These are phyloP conservation scores for Acacia melanoxylon DNA, from an alignment of 306 rosid species.

Conservation along the genomic window DNA sequence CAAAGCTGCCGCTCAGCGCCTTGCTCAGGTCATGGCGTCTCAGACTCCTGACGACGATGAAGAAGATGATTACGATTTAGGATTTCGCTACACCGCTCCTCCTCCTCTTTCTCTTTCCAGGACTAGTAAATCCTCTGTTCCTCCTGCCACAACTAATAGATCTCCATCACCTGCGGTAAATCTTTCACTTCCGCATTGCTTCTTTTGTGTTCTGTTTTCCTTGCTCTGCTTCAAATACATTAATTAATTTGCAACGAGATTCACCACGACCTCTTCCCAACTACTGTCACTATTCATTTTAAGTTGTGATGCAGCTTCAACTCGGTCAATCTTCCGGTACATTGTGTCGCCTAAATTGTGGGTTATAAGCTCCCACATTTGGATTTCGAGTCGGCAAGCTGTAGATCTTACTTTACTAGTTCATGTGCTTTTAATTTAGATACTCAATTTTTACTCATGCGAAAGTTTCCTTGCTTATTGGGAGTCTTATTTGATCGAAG, in stretches of 20 bases:
- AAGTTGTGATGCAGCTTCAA: neutral
- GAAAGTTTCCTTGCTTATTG: neutral
- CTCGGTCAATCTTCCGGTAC: neutral
- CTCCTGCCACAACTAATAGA: conserved; percentile 48
- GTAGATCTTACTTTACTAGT: neutral
- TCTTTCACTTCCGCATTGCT: conserved; percentile 16
- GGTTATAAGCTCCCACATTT: neutral
- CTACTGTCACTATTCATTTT: neutral
- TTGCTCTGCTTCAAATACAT: neutral
- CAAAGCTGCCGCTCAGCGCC: conserved; percentile 96
- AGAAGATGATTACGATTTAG: conserved; percentile 62
- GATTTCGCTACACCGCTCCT: conserved; percentile 91
- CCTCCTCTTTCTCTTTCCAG: conserved; percentile 75
- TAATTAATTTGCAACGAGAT: neutral
- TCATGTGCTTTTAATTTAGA: neutral
- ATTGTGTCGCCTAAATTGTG: neutral
- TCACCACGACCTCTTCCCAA: neutral
- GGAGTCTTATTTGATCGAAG: neutral
- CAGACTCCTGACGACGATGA: conserved; percentile 76
- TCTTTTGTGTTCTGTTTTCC: neutral
- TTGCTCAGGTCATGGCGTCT: conserved; percentile 98
- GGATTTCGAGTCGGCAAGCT: neutral
- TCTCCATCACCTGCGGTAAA: conserved; percentile 73
- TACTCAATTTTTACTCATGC: neutral
- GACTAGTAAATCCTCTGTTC: conserved; percentile 40